Evolutionary conservation across 106 monocot genomes (phyloP), one percentile per base, ranked within the genome.

Genomic region (Platanthera guangdongensis): DNA sequence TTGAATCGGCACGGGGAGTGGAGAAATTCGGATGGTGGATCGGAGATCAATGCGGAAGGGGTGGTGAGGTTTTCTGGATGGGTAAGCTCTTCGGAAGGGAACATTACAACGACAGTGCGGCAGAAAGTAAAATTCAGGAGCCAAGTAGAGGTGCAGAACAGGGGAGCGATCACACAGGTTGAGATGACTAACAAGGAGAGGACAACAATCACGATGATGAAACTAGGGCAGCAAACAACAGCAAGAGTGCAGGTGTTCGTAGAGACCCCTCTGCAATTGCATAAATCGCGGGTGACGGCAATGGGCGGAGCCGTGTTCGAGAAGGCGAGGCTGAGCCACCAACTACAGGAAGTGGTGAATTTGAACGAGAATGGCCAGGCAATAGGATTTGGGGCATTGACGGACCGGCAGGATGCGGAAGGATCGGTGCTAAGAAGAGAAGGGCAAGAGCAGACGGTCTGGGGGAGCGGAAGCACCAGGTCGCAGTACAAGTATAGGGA

Each of bases 41-140:
- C 78, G 46, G 54, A 80, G 69, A 57, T 85, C 8, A 83, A 81
- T 12, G 83, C 75, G 2, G 80, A 75, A 52, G 71, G 78, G 68
- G 13, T 80, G 76, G 50, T 80, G 76, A 45, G 71, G 28, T 80
- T 85, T 18, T 70, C 75, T 11, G 85, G 85, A 21, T 88, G 88
- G 88, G 82, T 79, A 53, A 65, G 72, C 18, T 83, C 85, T 54
- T 88, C 85, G 57, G n/a, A 46, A 45, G 88, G 88, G 16, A 88
- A 88, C 55, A 15, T 85, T 70, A 88, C 82, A 22, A 86, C 86
- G 13, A 80, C 10, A 14, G 73, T 83, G 50, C 47, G 69, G 63
- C 80, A 78, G 60, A 77, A 77, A 72, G 49, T 78, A 10, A 83
- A 59, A 62, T 86, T 80, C 78, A 71, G 62, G 77, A 78, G 74